Percentiles rank a stretch among this genome's conserved stretches.
phyloP scores from a whole-genome alignment of 805 yeast genomes.

The Suhomyces emberorum region DNA sequence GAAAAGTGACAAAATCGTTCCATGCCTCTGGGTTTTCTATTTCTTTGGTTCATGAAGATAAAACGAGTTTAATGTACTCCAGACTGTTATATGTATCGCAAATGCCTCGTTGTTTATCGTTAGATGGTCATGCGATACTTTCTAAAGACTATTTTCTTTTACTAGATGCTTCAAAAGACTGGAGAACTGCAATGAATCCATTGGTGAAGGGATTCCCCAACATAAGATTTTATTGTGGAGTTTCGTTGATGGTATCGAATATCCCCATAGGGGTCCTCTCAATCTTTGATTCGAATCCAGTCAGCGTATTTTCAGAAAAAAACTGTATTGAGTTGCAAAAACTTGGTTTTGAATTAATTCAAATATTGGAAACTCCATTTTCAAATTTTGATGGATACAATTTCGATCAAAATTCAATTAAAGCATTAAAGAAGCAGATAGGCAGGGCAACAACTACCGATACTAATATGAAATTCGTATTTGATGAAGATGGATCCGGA shows the following conservation, averaged over 20 bases:
- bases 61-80: constrained; percentile 50
- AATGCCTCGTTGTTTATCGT: constrained; percentile 52
- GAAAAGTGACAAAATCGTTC: constrained; percentile 39
- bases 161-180: constrained; percentile 60
- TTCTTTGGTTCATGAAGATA: constrained; percentile 50
- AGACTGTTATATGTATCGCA: constrained; percentile 46
- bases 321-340: constrained; percentile 34
- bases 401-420: constrained; percentile 13
- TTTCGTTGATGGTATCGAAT: constrained; percentile 47
- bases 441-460: constrained; percentile 59
- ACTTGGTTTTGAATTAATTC: constrained; percentile 41
- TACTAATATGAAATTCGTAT: constrained; percentile 37
- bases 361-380: constrained; percentile 34
- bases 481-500: constrained; percentile 65
- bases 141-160: constrained; percentile 54
- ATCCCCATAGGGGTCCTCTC: constrained; percentile 56
- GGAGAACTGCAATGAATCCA: constrained; percentile 66
- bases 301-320: constrained; percentile 32
- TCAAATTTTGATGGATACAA: neutral
- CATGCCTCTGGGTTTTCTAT: constrained; percentile 53
- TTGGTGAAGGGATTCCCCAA: constrained; percentile 59
- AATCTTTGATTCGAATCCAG: constrained; percentile 50
- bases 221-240: constrained; percentile 63
- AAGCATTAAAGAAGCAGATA: constrained; percentile 31
- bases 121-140: constrained; percentile 68